Base-by-base conservation (phyloP, 139 green algal species). In the Chlorella ohadii region DNA sequence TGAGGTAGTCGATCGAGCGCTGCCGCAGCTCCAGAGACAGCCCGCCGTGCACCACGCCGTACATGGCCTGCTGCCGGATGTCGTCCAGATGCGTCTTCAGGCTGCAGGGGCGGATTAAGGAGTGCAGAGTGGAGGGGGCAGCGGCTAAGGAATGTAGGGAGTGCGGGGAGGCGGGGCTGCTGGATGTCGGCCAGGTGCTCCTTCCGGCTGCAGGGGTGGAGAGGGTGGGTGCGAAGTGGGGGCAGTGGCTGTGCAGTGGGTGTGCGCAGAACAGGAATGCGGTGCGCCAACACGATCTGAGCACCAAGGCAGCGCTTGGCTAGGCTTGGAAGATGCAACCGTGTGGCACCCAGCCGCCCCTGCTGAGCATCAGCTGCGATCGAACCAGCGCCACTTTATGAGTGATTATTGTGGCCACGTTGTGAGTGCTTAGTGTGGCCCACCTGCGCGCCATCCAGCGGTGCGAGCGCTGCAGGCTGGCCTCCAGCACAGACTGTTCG, bases 11-110 rank as follows among this genome's bases (percentile, higher is more conserved):
- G 9, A 83, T 84, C 74, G 77, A 88, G 34, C 79, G n/a, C 11
- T 64, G 74, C n/a, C 90, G 44, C 61, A 92, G 63, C 38, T 84
- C 81, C n/a, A 78, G 13, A 27, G 72, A 47, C 1, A 88, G 72
- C 1, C 90, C 90, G 34, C 90, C 90, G 65, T 93, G 90, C 56
- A 92, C 71, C 2, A 93, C 86, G 4, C 73, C 90, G 51, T 90
- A 92, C 88, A 92, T 92, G n/a, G 88, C 88, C 79, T 93, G 90
- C 72, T 87, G 85, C 38, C 74, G 77, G 55, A 84, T 65, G 63
- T 92, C 78, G 25, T 28, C 64, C 47, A 91, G 72, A 84, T 93
- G 90, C 20, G 83, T 77, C 64, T 57, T 59, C 55, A 92, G 66
- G 34, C 78, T 87, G 82, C 56, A 71, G 11, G 34, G 34, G 33